Percentiles rank a stretch among this genome's conserved stretches.
Evolutionary conservation across 192 early-diverging fungal species (phyloP).

Genomic region (Spinellus fusiger): DNA sequence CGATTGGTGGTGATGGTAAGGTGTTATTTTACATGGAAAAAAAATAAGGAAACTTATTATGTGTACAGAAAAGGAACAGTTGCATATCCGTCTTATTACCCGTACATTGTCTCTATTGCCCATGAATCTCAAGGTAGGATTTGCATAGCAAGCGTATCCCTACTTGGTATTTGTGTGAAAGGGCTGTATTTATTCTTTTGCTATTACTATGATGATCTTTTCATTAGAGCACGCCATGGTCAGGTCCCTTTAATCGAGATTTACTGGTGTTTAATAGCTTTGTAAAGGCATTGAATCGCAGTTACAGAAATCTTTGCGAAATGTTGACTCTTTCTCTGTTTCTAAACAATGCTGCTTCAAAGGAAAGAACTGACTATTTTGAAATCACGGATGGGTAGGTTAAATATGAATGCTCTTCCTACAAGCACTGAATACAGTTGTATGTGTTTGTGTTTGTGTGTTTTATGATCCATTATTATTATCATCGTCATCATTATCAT

Average conservation of each 20-base stretch:
- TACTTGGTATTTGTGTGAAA: too few species aligned
- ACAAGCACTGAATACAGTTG: too few species aligned
- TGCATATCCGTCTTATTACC: conserved; percentile 42
- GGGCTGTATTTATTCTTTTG: not conserved
- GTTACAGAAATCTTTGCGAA: conserved; percentile 54
- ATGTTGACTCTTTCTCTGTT: conserved; percentile 50
- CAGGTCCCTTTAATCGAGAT: conserved; percentile 62
- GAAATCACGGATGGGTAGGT: conserved; percentile 38
- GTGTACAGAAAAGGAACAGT: conserved; percentile 26
- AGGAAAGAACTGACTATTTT: conserved; percentile 41
- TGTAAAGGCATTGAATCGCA: conserved; percentile 53
- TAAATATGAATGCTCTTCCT: not conserved
- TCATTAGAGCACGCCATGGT: conserved; percentile 43
- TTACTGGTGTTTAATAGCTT: conserved; percentile 70
- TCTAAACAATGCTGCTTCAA: conserved; percentile 40
- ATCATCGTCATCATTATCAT: not conserved
- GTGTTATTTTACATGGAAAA: not conserved
- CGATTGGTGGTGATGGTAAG: conserved; percentile 22
- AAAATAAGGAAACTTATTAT: conserved; percentile 10
- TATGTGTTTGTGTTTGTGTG: not conserved
- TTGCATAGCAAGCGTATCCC: not conserved
- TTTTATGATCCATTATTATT: not conserved
- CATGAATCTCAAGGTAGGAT: conserved; percentile 46
- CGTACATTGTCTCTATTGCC: conserved; percentile 47
- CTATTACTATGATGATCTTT: not conserved